Percentiles rank a stretch among this genome's conserved stretches.
These are phyloP conservation scores for Pichia sporocuriosa DNA, from an alignment of 805 yeast species.

Conservation along the genomic window DNA sequence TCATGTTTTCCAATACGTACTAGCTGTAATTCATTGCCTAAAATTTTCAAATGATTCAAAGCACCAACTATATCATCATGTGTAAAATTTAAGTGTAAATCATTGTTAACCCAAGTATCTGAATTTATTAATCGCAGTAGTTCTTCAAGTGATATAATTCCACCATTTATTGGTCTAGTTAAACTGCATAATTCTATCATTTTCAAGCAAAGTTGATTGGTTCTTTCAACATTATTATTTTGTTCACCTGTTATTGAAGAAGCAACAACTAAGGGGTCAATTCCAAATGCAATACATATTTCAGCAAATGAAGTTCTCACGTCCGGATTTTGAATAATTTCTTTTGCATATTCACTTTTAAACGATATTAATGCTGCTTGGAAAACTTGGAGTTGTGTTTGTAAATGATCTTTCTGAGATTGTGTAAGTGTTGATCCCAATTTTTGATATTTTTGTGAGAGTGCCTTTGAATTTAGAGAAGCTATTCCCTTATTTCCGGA, in stretches of 20 bases:
- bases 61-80: slow-evolving; percentile 53
- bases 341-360: slow-evolving; percentile 63
- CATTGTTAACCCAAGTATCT: slow-evolving; percentile 18
- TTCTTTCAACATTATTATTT: slow-evolving; percentile 42
- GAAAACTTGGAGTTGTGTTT: slow-evolving; percentile 69
- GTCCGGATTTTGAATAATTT: slow-evolving; percentile 55
- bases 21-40: slow-evolving; percentile 70
- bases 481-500: slow-evolving; percentile 26
- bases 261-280: slow-evolving; percentile 61
- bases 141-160: slow-evolving; percentile 60
- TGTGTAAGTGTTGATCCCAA: slow-evolving; percentile 46
- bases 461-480: slow-evolving; percentile 21
- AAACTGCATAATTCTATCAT: slow-evolving; percentile 69
- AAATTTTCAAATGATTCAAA: slow-evolving; percentile 41
- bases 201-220: slow-evolving; percentile 62
- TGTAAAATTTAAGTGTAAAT: slow-evolving; percentile 27
- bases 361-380: slow-evolving; percentile 72
- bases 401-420: slow-evolving; percentile 52
- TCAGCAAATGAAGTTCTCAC: slow-evolving; percentile 66
- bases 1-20: slow-evolving; percentile 49
- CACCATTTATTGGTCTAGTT: slow-evolving; percentile 74
- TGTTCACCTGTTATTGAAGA: slow-evolving; percentile 27
- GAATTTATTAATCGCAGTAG: slow-evolving; percentile 31
- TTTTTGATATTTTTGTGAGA: slow-evolving; percentile 35
- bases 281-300: slow-evolving; percentile 74